These are phyloP conservation scores for Tetracladium setigerum DNA, from an alignment of 495 filamentous ascomycete genomes.

Conservation along the genomic window DNA sequence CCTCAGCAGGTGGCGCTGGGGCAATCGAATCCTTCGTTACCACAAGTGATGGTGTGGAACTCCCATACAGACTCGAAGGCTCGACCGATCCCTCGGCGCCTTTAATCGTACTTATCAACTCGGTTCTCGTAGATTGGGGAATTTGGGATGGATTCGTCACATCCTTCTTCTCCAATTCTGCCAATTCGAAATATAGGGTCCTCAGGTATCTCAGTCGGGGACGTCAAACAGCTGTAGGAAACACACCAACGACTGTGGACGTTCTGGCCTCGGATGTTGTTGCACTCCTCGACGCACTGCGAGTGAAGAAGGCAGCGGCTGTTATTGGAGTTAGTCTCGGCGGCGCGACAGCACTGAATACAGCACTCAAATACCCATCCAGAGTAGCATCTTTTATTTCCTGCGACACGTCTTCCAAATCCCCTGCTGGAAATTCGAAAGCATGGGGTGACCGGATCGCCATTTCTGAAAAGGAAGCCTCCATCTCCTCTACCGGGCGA, in stretches of 20 bases:
- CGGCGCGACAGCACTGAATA: conserved; percentile 65
- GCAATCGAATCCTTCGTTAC: conserved; percentile 60
- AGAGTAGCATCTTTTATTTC: conserved; percentile 54
- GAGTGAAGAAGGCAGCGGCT: conserved; percentile 49
- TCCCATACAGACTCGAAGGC: conserved; percentile 71
- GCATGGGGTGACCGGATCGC: conserved; percentile 72
- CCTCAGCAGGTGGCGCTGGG: conserved; percentile 30
- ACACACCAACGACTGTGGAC: conserved; percentile 52
- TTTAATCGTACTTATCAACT: conserved; percentile 65
- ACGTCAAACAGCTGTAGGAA: conserved; percentile 33
- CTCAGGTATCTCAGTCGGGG: conserved; percentile 67
- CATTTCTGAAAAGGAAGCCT: conserved; percentile 52
- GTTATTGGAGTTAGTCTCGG: conserved; percentile 72
- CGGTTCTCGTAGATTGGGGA: conserved; percentile 59
- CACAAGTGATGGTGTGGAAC: conserved; percentile 53
- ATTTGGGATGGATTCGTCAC: conserved; percentile 73
- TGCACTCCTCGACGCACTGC: conserved; percentile 47
- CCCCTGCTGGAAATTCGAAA: conserved; percentile 58
- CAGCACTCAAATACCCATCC: conserved; percentile 56
- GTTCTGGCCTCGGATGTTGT: conserved; percentile 58
- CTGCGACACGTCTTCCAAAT: conserved; percentile 69
- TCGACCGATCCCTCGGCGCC: conserved; percentile 56
- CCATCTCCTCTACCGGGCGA: conserved; percentile 38
- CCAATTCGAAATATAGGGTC: conserved; percentile 58
- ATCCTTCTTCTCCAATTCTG: conserved; percentile 45